Base-by-base conservation (phyloP, 345 rosid genomes). In the thale cress (Arabidopsis thaliana) region DNA sequence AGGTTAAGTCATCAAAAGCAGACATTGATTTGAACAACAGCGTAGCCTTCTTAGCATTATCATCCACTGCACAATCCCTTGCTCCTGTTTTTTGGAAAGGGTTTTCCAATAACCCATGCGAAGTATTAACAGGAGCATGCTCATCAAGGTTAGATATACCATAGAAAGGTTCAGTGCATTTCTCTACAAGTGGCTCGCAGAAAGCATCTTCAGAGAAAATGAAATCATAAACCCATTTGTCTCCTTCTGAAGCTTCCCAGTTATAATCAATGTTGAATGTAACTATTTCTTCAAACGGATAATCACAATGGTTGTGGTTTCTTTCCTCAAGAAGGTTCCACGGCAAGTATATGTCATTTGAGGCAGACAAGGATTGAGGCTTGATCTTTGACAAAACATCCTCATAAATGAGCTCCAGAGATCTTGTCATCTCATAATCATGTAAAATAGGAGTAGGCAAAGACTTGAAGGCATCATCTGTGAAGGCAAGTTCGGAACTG, bases 331-430 rank as follows among this genome's bases (percentile, higher is more conserved):
- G 79, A 59, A 92, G 86, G 78, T 83, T 82, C 97, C 94, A 92
- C 71, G 91, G 86, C 84, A 95, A 80, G 86, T 95, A 95, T 69
- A 95, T 92, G 79, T 84, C 88, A 84, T 88, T 83, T 52, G 96
- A 88, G 61, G 87, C 86, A 67, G 91, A 82, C 28, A 87, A 79
- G 7, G 84, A 82, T 55, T 71, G 77, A 65, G 78, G 83, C 84
- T 84, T 82, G 73, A 87, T 53, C 71, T 71, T 71, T 44, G 85
- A 74, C 55, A 90, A 74, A 37, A 71, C 75, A 74, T 81, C 81
- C 73, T 80, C 88, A 74, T 78, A 58, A 71, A 75, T 67, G n/a
- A 82, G 67, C 78, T 81, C 46, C 33, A 82, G 51, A 72, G 91
- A 80, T 71, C 65, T 86, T 59, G 64, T 66, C 59, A 77, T 79